Evolutionary conservation across 2,329 filamentous ascomycete species (phyloP), one percentile per base, ranked within the genome.

Genomic region (Plectosphaerella sp.): DNA sequence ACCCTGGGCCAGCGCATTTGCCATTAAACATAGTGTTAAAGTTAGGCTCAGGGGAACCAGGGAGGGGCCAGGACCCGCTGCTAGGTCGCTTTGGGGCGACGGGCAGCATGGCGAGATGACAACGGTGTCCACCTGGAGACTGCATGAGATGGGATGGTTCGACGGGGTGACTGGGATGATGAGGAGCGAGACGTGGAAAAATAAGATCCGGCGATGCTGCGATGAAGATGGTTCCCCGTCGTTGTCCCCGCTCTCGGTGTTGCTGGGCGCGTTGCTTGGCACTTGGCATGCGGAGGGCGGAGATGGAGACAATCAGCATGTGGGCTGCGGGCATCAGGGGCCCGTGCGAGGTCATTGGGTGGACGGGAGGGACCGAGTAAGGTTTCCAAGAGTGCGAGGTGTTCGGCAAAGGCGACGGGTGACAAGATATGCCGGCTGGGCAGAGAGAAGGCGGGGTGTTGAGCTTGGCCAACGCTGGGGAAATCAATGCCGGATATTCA

Each of bases 101-200:
- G 37, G 41, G 41, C 18, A 20, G 41, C 41, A 43, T 43, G 10
- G 41, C 8, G n/a, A 20, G n/a, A 18, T 43, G 41, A 43, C 10
- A 12, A 12, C n/a, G 42, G 35, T 43, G 41, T 54, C 49, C 50
- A 54, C 51, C 28, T 35, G 48, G 43, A 43, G n/a, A 18, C 33
- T 14, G 36, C 18, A 37, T 33, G 24, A 20, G 18, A 33, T 33
- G 36, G 28, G 46, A 16, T 15, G 16, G 41, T 18, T 18, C n/a
- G 10, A n/a, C 10, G 33, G 15, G 7, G 35, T 37, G 18, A 36
- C 12, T 22, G 22, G 22, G 24, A 50, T 22, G 36, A 36, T n/a
- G 33, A 43, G 20, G 47, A 46, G 18, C 35, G 52, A 54, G 52
- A 54, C 52, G 52, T 54, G 52, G 49, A 54, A 54, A 54, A 54